Base-by-base conservation (phyloP, 2,329 filamentous ascomycete genomes). In the Xylariaceae sp. region DNA sequence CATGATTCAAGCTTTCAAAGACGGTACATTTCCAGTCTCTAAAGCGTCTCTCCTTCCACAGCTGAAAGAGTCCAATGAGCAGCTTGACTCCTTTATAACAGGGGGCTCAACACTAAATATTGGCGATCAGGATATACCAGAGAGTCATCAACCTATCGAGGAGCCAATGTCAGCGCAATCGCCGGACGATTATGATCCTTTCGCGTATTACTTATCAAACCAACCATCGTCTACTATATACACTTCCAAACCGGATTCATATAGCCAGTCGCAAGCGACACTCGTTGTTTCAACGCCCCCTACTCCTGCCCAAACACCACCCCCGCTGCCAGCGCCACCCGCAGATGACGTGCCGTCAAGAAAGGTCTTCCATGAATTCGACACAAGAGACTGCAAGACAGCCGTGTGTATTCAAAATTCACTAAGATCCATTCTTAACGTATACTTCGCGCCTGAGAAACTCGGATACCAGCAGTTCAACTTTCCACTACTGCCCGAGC, bases 391-490 rank as follows among this genome's bases (percentile, higher is more conserved):
- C 15, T 73, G 74, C 23, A 75, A 78, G 58, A 82, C 80, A 2
- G 78, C 82, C 0, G 76, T 85, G 2, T 74, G 75, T 0, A 73
- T 83, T 4, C 85, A 88, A 63, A 85, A 87, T 66, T 77, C 78
- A 0, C 70, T 87, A 13, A 78, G 85, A 2, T 77, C 77, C 13
- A 70, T 85, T 2, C 74, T 87, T 0, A 78, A 75, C 52, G 70
- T 73, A 1, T 77, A 81, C 60, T 83, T 85, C 55, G 78, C 80
- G 0, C 73, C 77, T 0, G 76, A 78, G 39, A 74, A 77, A 2
- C 68, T 75, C 4, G 77, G 76, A 1, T 82, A 80, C 57, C 75
- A 74, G 5, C 80, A 81, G 52, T 77, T 80, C 63, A 74, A 75
- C 50, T 80, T 79, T 52, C 74, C 78, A 0, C 68, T 80, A 30